Evolutionary conservation across 805 yeast species (phyloP), one percentile per base, ranked within the genome.

Genomic region (Wickerhamomyces tratensis): DNA sequence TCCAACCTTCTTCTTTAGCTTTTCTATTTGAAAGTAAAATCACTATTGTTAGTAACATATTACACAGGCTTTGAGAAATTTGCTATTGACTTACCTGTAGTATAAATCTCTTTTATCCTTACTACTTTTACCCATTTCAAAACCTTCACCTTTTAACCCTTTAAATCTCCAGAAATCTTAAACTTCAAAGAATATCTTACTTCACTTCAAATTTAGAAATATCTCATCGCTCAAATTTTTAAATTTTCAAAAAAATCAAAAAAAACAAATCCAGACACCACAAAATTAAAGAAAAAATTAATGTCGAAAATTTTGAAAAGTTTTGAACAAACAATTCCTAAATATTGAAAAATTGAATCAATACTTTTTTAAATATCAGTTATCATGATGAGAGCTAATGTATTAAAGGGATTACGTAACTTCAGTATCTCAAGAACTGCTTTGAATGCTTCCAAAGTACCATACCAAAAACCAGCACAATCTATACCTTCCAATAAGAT

Each of bases 1-100:
- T 72, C 86, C 94, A 93, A 11, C 98, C 98, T 61, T 89, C 94
- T 59, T 93, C 98, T 57, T 93, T 93, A 44, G 98, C 98, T 58
- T 86, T 81, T 62, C 98, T 69, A 44, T 33, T 27, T 27, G 10
- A 27, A 27, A 27, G 10, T 8, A 8, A 27, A 10, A 9, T 6
- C 20, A 13, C 10, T 15, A 26, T 27, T 25, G 14, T 9, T 43
- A 13, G 13, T 29, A 13, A 31, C n/a, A 31, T 2, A 12, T 31
- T 31, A 13, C 34, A 31, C 34, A 31, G n/a, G 2, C 5, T 27
- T 7, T 8, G 10, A 31, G 34, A 10, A 9, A 37, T 20, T 12
- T 14, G 5, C 7, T 20, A 8, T 9, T 5, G 2, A 49, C 63
- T 25, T 43, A 59, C 65, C 65, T 53, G 53, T 86, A 86, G 64